Conservation (phyloP, 2,329 filamentous ascomycete genomes). For the Huntiella abstrusa region DNA sequence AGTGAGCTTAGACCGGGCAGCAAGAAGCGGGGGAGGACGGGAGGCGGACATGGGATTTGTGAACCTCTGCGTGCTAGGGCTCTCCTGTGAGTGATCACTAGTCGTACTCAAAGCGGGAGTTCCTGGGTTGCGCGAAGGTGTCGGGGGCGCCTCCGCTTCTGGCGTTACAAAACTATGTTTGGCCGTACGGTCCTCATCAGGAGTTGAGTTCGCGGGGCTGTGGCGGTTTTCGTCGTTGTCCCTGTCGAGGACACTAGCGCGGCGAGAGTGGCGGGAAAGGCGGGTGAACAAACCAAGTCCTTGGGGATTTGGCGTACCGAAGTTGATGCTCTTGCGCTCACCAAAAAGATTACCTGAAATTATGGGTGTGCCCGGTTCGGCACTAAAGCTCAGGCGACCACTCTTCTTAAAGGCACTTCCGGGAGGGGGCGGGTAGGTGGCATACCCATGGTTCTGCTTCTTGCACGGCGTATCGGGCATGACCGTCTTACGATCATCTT, state of each 20-base stretch:
- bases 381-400: conserved; percentile 51
- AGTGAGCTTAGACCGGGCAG: conserved; percentile 16
- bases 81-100: conserved; percentile 24
- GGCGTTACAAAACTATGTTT: background rate
- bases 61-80: conserved; percentile 28
- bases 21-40: conserved; percentile 18
- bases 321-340: conserved; percentile 20
- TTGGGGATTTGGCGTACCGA: conserved; percentile 34
- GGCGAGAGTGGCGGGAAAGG: conserved; percentile 29
- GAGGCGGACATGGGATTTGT: conserved; percentile 25
- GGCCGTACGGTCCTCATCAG: background rate
- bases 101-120: conserved; percentile 23
- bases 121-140: conserved; percentile 59
- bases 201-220: conserved; percentile 12
- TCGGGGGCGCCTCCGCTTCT: conserved; percentile 61
- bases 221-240: conserved; percentile 54
- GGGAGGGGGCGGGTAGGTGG: conserved; percentile 41
- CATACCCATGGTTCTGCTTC: conserved; percentile 50
- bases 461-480: conserved; percentile 97
- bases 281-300: conserved; percentile 49
- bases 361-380: conserved; percentile 66
- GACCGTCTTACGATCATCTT: conserved; percentile 45
- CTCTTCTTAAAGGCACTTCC: conserved; percentile 45
- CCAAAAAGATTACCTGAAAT: conserved; percentile 34
- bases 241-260: conserved; percentile 59